Evolutionary conservation across 2,329 filamentous ascomycete genomes (phyloP), one percentile per base, ranked within the genome.

Genomic region (Lasiodiplodia hormozganensis): DNA sequence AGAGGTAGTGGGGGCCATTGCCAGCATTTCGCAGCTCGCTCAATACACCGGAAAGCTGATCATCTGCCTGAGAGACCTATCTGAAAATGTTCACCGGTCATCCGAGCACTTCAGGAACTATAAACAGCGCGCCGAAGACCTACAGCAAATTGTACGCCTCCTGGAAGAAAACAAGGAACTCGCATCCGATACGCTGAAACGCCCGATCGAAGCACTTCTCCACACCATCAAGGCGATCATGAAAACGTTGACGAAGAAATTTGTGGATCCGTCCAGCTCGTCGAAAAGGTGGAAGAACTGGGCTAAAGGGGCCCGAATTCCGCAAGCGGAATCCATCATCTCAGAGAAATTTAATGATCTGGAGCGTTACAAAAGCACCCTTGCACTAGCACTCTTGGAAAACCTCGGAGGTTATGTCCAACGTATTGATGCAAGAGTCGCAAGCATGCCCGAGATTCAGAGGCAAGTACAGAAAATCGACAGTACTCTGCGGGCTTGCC

Each of bases 281-380:
- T 18, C 51, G 1, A 53, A 31, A 4, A 34, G 16, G 4, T 53
- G 51, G 51, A 53, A 8, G 25, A 53, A 53, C 11, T 16, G 4
- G 6, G 3, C 8, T 10, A 53, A 53, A 31, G 51, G 25, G 6
- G 6, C 16, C 21, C 25, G 16, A 11, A 18, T 53, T 7, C 0
- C 7, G 12, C 23, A 43, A 25, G 54, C 34, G 1, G 54, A 58
- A 7, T 11, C 28, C 4, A 1, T n/a, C 1, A 36, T 58, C 3
- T 40, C 21, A 21, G 38, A 16, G 3, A 21, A 21, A 2, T 58
- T 58, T 10, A 34, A 58, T 8, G 34, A 40, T 2, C 12, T 58
- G n/a, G 54, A 58, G 11, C 34, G 34, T n/a, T 18, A 58, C 2
- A 58, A 58, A 8, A 58, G 54, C 54, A 58, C 34, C 11, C 54